Evolutionary conservation across 441 rosid genomes (phyloP), one percentile per base, ranked within the genome.

Genomic region (Theobroma grandiflorum): DNA sequence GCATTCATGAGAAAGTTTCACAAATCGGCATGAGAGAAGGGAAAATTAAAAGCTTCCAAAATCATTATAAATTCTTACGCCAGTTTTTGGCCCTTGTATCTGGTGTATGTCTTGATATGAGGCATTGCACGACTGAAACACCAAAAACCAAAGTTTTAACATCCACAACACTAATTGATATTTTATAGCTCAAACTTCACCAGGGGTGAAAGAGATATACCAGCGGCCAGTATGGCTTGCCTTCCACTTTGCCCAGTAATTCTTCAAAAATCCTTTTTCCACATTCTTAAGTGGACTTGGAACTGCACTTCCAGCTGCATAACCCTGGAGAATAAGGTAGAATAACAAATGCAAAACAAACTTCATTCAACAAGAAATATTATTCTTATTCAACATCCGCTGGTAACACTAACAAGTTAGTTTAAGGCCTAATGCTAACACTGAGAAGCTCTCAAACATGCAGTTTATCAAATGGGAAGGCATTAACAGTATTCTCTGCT

Each of bases 241-340:
- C 87, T 90, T 93, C 98, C 99, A 95, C 86, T 89, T 92, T 43
- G 97, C 95, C 98, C 98, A 95, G 78, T 95, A 95, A 84, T 91
- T 96, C 81, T 87, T 92, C 88, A 92, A 84, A 84, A 93, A 91
- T 76, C 81, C 90, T 84, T 89, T 96, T 87, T 91, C 98, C 16
- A 95, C 97, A 84, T 96, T 96, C 88, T 96, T 96, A 59, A 83
- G 82, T 15, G 98, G 97, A 83, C 99, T 92, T 16, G 98, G 99
- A 80, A 95, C 82, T 79, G 94, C 94, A 91, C 78, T 95, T 58
- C 98, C 96, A 79, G 98, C 98, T 20, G 91, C 96, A 88, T 95
- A 95, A 76, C 98, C 98, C 98, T 96, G 74, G 74, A 82, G 72
- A 74, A 74, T 14, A 78, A 62, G 11, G 67, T 75, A 75, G 81